Base-by-base conservation (phyloP, 106 monocot genomes). In the Apostasia shenzhenica region DNA sequence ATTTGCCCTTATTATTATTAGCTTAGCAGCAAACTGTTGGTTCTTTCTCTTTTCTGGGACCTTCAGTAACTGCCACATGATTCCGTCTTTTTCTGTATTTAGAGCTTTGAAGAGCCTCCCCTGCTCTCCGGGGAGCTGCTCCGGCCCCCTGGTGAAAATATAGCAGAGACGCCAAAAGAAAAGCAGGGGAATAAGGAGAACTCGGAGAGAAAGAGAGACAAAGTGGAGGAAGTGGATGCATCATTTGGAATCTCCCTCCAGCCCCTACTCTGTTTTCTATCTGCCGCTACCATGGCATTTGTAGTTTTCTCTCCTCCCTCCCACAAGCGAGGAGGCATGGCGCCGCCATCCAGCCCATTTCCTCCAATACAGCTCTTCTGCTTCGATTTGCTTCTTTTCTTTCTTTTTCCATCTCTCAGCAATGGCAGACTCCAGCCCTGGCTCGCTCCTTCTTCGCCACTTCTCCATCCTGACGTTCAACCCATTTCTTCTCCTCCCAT, bases 351-450 rank as follows among this genome's bases (percentile, higher is more conserved):
- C 6, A 12, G 12, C 45, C 2, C 43, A 43, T 2, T 61, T 44
- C 26, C 26, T 26, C 26, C 26, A 26, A 26, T 26, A 26, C 26
- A 26, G 26, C 26, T 26, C 26, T 26, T 26, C 26, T 26, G 26
- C 26, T 26, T 26, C 26, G 26, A 26, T 26, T 26, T 26, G 26
- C 44, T 44, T 2, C 59, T 60, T 41, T 61, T 61, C 61, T 61
- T 62, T 8, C 3, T 62, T n/a, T 62, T 62, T 4, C 62, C 62
- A 13, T 13, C 13, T 62, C 13, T 62, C 62, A 62, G 38, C 59
- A 59, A 45, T 62, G 45, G 62, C 62, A 45, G 62, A 62, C 45
- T 62, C 13, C 45, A 41, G 1, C 8, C 59, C 1, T 59, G 26
- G 59, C 59, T 59, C 8, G 37, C 41, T 8, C 59, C 59, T 14